phyloP scores from a whole-genome alignment of 73 alveolate species.

The Uronychia setigera region DNA sequence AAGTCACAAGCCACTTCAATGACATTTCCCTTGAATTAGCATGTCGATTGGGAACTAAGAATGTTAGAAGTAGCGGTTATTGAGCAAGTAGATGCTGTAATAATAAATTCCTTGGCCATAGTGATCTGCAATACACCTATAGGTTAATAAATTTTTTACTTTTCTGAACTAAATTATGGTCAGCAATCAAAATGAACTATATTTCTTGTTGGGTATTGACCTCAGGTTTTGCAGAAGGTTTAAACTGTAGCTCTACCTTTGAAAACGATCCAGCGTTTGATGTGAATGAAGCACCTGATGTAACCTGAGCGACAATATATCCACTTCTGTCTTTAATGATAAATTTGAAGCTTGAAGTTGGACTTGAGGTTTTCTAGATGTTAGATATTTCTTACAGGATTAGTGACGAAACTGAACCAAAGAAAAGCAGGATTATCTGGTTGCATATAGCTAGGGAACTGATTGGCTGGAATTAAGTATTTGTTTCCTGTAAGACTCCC shows the following conservation, averaged over 20 bases:
- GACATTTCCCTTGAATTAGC: neutral
- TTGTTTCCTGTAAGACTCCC: constrained; percentile 13
- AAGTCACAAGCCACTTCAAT: neutral
- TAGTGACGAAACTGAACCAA: constrained; percentile 13
- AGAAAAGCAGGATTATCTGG: constrained; percentile 20
- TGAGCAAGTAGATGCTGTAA: too few relatives aligned
- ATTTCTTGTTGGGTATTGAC: neutral
- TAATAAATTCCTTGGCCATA: too few relatives aligned
- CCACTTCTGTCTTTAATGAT: constrained; percentile 11
- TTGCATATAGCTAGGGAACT: constrained; percentile 28
- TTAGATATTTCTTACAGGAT: constrained; percentile 19
- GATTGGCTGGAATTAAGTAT: constrained; percentile 25
- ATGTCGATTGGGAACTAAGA: too few relatives aligned
- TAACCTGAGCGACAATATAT: neutral
- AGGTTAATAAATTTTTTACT: too few relatives aligned
- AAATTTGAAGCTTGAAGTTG: constrained; percentile 39
- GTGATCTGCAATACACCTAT: too few relatives aligned
- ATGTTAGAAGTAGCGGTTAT: too few relatives aligned
- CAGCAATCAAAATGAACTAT: neutral
- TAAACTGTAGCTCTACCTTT: neutral
- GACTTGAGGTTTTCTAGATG: neutral
- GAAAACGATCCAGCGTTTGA: constrained; percentile 2
- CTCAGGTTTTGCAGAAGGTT: too few relatives aligned
- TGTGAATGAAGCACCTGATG: constrained; percentile 11
- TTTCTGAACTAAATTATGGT: too few relatives aligned